Base-by-base conservation (phyloP, 2,329 filamentous ascomycete genomes). In the Hirsutella rhossiliensis region DNA sequence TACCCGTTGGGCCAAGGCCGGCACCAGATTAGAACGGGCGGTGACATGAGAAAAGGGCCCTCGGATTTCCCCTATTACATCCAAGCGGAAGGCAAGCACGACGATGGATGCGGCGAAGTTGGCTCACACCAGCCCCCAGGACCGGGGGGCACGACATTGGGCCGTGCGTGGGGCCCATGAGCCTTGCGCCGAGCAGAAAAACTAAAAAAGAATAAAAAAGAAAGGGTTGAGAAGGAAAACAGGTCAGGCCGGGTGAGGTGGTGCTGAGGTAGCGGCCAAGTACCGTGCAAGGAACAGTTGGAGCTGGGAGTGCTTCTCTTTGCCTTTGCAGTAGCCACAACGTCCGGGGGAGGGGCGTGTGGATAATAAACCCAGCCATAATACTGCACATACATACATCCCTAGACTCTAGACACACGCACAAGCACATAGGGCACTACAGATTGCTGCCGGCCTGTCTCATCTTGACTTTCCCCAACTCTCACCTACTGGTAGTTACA, bases 11-110 rank as follows among this genome's bases (percentile, higher is more conserved):
- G 48, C 38, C 45, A 49, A 52, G 53, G 51, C 54, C 55, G 56
- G 51, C 50, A 54, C 52, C 49, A 58, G 54, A 53, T 59, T 58
- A 52, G 55, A 46, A 58, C 54, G 53, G 54, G 59, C 60, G 57
- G 57, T 61, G 57, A 58, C 59, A 58, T 59, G 55, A 57, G 55
- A 49, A 50, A 51, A 54, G 54, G 52, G 54, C 54, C 23, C 23
- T 57, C 46, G 43, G 44, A 38, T 45, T 43, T 48, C 42, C 42
- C 42, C 43, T 42, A 41, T 31, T 43, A 44, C 43, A 37, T 18
- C 34, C 15, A 17, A 15, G 34, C 18, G 34, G n/a, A n/a, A 38
- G 31, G 23, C 36, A 45, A 43, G 42, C 40, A 48, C 40, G 47
- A 38, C 41, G 34, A 37, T 37, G 34, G 42, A 49, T 47, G 45